Evolutionary conservation across 495 filamentous ascomycete species (phyloP).

Genomic region (Aspergillus funiculosus): DNA sequence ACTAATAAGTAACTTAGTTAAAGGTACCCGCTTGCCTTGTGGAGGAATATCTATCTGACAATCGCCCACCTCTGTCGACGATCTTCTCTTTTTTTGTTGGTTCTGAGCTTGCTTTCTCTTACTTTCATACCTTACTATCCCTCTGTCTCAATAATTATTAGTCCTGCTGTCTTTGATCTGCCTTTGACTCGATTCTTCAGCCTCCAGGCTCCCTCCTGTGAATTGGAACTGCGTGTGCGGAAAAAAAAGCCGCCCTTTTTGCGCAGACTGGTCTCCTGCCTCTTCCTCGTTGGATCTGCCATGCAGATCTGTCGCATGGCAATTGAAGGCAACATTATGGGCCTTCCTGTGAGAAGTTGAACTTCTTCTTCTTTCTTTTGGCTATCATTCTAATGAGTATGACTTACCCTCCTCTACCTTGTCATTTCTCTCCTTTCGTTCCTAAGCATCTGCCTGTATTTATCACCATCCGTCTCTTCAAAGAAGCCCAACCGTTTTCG

Average conservation of each 20-base stretch:
- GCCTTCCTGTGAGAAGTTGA: constrained; percentile 4
- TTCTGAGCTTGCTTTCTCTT: constrained; percentile 1
- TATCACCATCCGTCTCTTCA: background rate
- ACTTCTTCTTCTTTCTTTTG: too few relatives aligned
- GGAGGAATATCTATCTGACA: constrained; percentile 16
- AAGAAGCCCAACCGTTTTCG: too few relatives aligned
- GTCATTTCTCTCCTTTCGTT: background rate
- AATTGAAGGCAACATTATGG: constrained; percentile 14
- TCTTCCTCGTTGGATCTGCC: constrained; percentile 10
- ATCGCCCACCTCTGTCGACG: constrained; percentile 12
- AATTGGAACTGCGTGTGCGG: background rate
- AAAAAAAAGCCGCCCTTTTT: background rate
- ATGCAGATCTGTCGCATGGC: constrained; percentile 20
- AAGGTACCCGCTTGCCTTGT: constrained; percentile 15
- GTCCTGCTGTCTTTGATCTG: background rate
- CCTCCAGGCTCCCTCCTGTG: background rate
- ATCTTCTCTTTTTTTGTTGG: constrained; percentile 18
- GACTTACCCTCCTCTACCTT: too few relatives aligned
- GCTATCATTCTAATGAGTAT: too few relatives aligned
- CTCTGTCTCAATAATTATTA: constrained; percentile 4
- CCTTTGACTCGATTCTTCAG: too few relatives aligned
- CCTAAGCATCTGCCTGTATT: background rate
- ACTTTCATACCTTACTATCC: background rate
- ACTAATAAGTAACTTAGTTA: too few relatives aligned
- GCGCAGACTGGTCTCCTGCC: constrained; percentile 6